A percentile compares a stretch with the other conserved stretches of the same genome.
Evolutionary conservation across 2,329 filamentous ascomycete genomes (phyloP).

Genomic region (Sordariomycetes sp.): DNA sequence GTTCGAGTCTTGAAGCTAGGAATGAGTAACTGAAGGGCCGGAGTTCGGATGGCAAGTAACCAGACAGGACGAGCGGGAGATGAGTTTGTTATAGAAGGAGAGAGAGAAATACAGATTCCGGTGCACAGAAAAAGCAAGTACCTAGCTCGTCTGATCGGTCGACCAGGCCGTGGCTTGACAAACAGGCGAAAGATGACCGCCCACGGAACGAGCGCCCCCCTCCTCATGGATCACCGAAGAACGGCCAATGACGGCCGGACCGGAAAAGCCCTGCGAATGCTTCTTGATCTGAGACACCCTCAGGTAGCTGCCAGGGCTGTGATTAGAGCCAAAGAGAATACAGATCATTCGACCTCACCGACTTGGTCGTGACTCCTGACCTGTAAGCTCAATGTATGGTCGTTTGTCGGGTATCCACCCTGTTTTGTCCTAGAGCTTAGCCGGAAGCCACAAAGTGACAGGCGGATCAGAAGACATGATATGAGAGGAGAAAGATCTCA

Average conservation of each 20-base stretch:
- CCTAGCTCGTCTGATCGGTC: too few relatives aligned
- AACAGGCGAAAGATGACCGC: too few relatives aligned
- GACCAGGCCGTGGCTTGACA: too few relatives aligned
- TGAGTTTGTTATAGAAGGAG: background rate
- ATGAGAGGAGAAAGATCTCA: too few relatives aligned
- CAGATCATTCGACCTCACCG: background rate
- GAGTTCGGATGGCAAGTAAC: background rate
- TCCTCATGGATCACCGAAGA: background rate
- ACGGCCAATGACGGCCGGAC: too few relatives aligned
- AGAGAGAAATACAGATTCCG: background rate
- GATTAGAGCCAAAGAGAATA: constrained; percentile 1
- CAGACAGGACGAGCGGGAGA: background rate
- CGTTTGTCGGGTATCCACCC: constrained; percentile 1
- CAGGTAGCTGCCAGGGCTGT: background rate
- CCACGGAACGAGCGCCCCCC: too few relatives aligned
- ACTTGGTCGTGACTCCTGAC: background rate
- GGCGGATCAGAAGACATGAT: background rate
- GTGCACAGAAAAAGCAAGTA: too few relatives aligned
- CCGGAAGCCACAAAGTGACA: constrained; percentile 6
- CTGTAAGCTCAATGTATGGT: constrained; percentile 2
- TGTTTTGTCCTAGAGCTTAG: background rate
- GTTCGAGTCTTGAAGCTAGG: background rate
- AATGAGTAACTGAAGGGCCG: background rate
- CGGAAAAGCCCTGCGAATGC: too few relatives aligned
- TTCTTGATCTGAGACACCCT: background rate